Conservation (phyloP, 208 protist genomes). For the Trichomonas tenax region DNA sequence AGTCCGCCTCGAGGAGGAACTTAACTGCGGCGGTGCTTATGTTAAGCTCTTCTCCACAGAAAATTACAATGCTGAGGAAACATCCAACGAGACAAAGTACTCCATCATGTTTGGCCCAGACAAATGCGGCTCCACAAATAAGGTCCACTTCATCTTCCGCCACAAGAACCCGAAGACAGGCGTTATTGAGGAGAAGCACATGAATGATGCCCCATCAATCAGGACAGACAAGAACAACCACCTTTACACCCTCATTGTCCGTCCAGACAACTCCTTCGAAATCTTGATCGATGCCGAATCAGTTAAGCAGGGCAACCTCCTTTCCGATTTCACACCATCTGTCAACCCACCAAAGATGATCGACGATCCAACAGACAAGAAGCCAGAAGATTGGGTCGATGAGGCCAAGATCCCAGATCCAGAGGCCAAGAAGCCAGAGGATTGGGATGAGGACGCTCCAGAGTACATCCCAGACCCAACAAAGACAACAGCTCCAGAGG, state of each 20-base stretch:
- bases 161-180: constrained; percentile 32
- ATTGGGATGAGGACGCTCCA: constrained; percentile 44
- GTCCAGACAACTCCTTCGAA: constrained; percentile 29
- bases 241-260: constrained; percentile 36
- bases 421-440: constrained; percentile 9
- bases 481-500: background rate
- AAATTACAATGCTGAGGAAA: background rate
- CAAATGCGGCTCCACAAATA: constrained; percentile 35
- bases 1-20: constrained; percentile 28
- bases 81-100: constrained; percentile 33
- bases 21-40: constrained; percentile 42
- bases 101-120: constrained; percentile 47
- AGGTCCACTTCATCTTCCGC: constrained; percentile 40
- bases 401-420: constrained; percentile 1
- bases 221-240: constrained; percentile 31
- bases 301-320: constrained; percentile 26
- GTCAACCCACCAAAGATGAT: constrained; percentile 36
- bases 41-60: constrained; percentile 32
- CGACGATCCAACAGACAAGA: constrained; percentile 34
- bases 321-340: constrained; percentile 30
- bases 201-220: background rate
- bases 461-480: constrained; percentile 29
- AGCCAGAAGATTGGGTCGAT: constrained; percentile 40
- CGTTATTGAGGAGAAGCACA: constrained; percentile 24
- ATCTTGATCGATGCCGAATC: constrained; percentile 35